Evolutionary conservation across 2,329 filamentous ascomycete species (phyloP).

Genomic region (Aspergillus tamarii): DNA sequence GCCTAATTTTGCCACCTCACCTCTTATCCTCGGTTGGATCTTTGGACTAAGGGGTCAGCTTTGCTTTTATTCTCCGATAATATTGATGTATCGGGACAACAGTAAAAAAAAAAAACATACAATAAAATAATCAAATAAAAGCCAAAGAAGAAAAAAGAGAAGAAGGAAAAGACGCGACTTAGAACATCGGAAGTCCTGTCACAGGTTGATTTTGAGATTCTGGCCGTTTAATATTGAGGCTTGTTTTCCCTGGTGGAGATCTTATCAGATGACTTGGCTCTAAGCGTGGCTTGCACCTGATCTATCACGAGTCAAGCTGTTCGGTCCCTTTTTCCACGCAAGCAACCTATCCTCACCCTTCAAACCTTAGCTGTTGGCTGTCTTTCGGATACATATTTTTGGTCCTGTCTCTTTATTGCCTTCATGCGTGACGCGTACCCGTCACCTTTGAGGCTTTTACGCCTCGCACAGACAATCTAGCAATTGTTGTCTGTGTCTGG

Average conservation of each 20-base stretch:
- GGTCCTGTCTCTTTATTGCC: not conserved
- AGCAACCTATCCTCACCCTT: not conserved
- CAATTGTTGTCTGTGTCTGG: not conserved
- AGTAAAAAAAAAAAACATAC: too few species aligned
- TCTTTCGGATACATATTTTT: conserved; percentile 1
- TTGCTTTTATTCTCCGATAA: not conserved
- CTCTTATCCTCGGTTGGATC: not conserved
- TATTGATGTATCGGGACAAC: not conserved
- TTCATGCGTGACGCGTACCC: not conserved
- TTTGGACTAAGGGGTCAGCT: not conserved
- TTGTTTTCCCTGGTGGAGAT: not conserved
- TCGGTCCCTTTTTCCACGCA: not conserved
- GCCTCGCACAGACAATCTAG: not conserved
- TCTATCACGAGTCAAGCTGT: not conserved
- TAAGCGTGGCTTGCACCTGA: not conserved
- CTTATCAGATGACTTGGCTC: conserved; percentile 12
- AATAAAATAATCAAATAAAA: too few species aligned
- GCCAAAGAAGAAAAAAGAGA: not conserved
- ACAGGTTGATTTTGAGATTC: not conserved
- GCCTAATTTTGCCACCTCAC: not conserved
- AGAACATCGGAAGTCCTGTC: not conserved
- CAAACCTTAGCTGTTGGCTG: not conserved
- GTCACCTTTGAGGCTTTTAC: not conserved
- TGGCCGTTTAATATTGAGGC: not conserved
- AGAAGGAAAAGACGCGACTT: not conserved